Evolutionary conservation across 2,329 filamentous ascomycete species (phyloP).

Genomic region (Aspergillus arachidicola): DNA sequence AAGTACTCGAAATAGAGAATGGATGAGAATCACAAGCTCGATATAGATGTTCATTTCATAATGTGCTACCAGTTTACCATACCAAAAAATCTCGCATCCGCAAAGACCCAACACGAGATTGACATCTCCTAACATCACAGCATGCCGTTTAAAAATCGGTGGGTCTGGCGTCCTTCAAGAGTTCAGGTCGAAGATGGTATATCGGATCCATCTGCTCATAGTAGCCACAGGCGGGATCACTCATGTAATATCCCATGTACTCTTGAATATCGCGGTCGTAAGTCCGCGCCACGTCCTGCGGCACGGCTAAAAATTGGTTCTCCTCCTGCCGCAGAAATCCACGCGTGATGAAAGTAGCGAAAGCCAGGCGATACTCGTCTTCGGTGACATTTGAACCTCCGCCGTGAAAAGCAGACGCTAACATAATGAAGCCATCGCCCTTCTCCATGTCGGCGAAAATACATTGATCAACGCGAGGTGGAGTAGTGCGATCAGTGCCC

Average conservation of each 20-base stretch:
- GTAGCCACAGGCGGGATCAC: slow-evolving; percentile 17
- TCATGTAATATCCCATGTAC: slow-evolving; percentile 23
- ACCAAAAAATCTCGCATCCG: too few species aligned
- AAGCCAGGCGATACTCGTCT: slow-evolving; percentile 36
- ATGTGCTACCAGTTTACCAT: too few species aligned
- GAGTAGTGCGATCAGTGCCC: neutral
- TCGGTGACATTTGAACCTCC: slow-evolving; percentile 36
- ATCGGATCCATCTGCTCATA: slow-evolving; percentile 16
- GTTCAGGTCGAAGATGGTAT: slow-evolving; percentile 3
- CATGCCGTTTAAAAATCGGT: neutral
- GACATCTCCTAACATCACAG: too few species aligned
- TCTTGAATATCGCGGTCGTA: slow-evolving; percentile 18
- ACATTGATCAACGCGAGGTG: slow-evolving; percentile 21
- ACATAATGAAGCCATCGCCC: slow-evolving; percentile 42
- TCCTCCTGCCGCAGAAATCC: slow-evolving; percentile 43
- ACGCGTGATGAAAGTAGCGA: slow-evolving; percentile 35
- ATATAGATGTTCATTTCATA: too few species aligned
- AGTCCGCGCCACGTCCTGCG: slow-evolving; percentile 11
- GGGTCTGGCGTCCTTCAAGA: neutral
- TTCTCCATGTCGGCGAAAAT: slow-evolving; percentile 34
- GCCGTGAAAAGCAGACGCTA: slow-evolving; percentile 38
- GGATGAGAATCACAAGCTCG: too few species aligned
- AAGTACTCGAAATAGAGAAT: too few species aligned
- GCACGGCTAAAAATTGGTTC: slow-evolving; percentile 40
- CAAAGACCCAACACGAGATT: too few species aligned